Percentiles rank a stretch among this genome's conserved stretches.
phyloP scores from a whole-genome alignment of 495 filamentous ascomycete genomes.

The Neurospora tetraspora region DNA sequence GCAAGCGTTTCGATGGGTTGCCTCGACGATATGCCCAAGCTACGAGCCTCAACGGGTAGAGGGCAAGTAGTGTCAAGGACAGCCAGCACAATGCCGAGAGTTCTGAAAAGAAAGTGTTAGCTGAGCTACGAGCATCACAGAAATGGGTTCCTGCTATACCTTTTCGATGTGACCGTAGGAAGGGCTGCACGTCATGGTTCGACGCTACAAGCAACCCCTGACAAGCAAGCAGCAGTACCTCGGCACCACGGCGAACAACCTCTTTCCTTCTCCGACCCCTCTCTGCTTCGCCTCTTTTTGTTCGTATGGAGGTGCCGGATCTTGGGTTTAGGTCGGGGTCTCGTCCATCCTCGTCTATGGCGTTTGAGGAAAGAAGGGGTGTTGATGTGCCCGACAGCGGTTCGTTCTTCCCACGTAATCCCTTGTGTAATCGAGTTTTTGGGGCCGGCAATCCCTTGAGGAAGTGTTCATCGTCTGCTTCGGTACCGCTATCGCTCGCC shows the following conservation, averaged over 20 bases:
- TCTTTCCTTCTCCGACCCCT: constrained; percentile 33
- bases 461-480: constrained; percentile 81
- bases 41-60: constrained; percentile 39
- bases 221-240: constrained; percentile 33
- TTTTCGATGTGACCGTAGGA: constrained; percentile 16
- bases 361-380: constrained; percentile 49
- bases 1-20: constrained; percentile 25
- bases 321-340: background rate
- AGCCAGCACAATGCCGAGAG: constrained; percentile 15
- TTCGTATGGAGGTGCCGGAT: background rate
- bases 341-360: constrained; percentile 44
- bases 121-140: background rate
- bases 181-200: constrained; percentile 20
- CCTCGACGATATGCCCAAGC: constrained; percentile 31
- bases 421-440: constrained; percentile 59
- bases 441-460: constrained; percentile 76
- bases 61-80: constrained; percentile 16
- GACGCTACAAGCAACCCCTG: constrained; percentile 28
- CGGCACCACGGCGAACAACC: constrained; percentile 30
- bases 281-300: constrained; percentile 21
- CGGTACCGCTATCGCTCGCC: constrained; percentile 78
- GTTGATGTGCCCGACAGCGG: constrained; percentile 39
- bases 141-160: background rate
- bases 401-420: constrained; percentile 48
- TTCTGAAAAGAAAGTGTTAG: constrained; percentile 12